Base-by-base conservation (phyloP, 2,329 filamentous ascomycete genomes). In the Teratosphaeria destructans region DNA sequence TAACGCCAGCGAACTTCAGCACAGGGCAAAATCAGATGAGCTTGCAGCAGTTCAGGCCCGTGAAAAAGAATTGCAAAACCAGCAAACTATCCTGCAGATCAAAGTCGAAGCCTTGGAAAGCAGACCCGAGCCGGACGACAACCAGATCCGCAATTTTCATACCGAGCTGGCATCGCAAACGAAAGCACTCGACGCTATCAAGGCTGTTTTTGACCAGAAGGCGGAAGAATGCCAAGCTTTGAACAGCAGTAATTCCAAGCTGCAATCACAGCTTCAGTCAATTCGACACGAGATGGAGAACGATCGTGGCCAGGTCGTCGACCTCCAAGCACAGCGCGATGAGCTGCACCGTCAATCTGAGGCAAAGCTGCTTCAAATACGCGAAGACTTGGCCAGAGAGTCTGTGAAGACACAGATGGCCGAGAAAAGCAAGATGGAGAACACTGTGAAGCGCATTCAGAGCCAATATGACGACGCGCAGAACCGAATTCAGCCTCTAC, bases 341-440 rank as follows among this genome's bases (percentile, higher is more conserved):
- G 11, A 57, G 10, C 34, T 62, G 32, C 32, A 58, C 6, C 27
- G 54, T n/a, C 56, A 65, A 34, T 26, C 49, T 29, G 52, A 47
- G 11, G 27, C 54, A 49, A 57, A 65, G 55, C 54, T 61, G 35
- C 47, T 55, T 3, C 57, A 58, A 34, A 19, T 37, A 54, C 60
- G 11, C 57, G 61, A 27, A 54, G 53, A 27, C 23, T 29, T 59
- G n/a, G 39, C 54, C 34, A 35, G 60, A 35, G 54, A 62, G n/a
- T 39, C 53, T n/a, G n/a, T 27, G n/a, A 55, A 47, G 29, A 47
- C 35, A 3, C 27, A 32, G 34, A 32, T 47, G 32, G 43, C 54
- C 6, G 32, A 55, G 8, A 61, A 59, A 53, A 58, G 57, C 35
- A 56, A 65, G 27, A 43, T 55, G 12, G 57, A 62, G 5, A 65